Percentiles rank a stretch among this genome's conserved stretches.
Evolutionary conservation across 2,329 filamentous ascomycete species (phyloP).

Genomic region (Colletotrichum simmondsii): DNA sequence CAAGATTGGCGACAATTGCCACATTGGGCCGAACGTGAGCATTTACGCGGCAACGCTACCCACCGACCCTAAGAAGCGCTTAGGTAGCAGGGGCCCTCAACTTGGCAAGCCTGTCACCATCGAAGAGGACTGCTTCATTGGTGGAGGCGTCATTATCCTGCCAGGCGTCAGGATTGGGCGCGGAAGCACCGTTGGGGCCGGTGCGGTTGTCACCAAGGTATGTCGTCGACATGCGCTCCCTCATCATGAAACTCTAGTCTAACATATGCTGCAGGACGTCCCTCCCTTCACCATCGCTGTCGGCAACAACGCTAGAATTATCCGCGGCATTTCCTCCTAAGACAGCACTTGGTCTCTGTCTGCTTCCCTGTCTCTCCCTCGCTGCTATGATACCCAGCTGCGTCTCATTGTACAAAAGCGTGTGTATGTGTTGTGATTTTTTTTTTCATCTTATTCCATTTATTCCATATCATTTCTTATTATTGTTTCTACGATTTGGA

Average conservation of each 20-base stretch:
- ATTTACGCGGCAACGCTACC: constrained; percentile 82
- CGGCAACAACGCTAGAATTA: constrained; percentile 75
- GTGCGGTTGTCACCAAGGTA: constrained; percentile 85
- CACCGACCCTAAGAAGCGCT: constrained; percentile 77
- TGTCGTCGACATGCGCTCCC: constrained; percentile 35
- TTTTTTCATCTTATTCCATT: neutral
- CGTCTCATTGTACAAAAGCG: constrained; percentile 31
- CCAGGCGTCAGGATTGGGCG: constrained; percentile 84
- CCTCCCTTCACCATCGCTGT: constrained; percentile 75
- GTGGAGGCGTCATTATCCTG: constrained; percentile 80
- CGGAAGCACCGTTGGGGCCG: constrained; percentile 83
- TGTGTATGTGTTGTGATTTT: neutral
- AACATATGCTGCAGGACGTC: constrained; percentile 60
- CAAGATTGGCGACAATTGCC: constrained; percentile 80
- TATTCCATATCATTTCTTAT: neutral
- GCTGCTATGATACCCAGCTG: constrained; percentile 35
- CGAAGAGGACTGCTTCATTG: constrained; percentile 87
- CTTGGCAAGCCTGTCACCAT: constrained; percentile 79
- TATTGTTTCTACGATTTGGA: constrained; percentile 1
- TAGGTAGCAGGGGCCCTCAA: constrained; percentile 79
- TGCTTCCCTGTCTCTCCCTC: neutral
- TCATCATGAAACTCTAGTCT: constrained; percentile 24
- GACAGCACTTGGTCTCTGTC: neutral
- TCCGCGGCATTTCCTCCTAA: constrained; percentile 49
- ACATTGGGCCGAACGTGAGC: constrained; percentile 86